Base-by-base conservation (phyloP, 108 stramenopile species). In the Cyclostephanos tholiformis region DNA sequence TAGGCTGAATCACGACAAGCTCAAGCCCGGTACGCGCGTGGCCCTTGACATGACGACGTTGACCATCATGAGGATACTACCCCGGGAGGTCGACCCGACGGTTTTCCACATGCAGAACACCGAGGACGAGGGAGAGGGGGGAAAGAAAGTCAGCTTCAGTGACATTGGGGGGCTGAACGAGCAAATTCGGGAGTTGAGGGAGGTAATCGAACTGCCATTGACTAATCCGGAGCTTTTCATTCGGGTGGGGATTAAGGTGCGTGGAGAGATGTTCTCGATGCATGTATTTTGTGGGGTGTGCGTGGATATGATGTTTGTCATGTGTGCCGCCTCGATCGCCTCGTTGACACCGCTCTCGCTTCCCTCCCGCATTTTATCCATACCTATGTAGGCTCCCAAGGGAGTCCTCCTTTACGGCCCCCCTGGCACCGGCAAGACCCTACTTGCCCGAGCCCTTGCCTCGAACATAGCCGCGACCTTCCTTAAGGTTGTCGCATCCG, bases 1-100 rank as follows among this genome's bases (percentile, higher is more conserved):
- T 16, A 82, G 97, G 19, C 80, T 99, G 63, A 96, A 97, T 74
- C 96, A 95, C 71, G 80, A 83, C 26, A 94, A 88, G 61, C 84
- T 99, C 49, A 95, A 95, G 84, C 89, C 97, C 14, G 98, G 99
- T 44, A 97, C 95, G n/a, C 84, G 99, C 11, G 97, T 98, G 7
- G 92, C 97, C 5, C 79, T 99, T 64, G 98, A 99, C 79, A 97
- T 98, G 97, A 98, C 97, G n/a, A 99, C 98, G n/a, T 77, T 99
- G 55, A 99, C 99, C 38, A 98, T 99, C 75, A 99, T 99, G 99
- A 84, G 97, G 56, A 82, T 96, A 26, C 81, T 99, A 61, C 99
- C 99, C 11, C 85, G 99, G 48, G 97, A 99, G 77, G 99, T 99
- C 27, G 99, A 99, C 69, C 99, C 98, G 8, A 97, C 96, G 29